Base-by-base conservation (phyloP, 257 asterid genomes). In the Gentiana macrophylla region DNA sequence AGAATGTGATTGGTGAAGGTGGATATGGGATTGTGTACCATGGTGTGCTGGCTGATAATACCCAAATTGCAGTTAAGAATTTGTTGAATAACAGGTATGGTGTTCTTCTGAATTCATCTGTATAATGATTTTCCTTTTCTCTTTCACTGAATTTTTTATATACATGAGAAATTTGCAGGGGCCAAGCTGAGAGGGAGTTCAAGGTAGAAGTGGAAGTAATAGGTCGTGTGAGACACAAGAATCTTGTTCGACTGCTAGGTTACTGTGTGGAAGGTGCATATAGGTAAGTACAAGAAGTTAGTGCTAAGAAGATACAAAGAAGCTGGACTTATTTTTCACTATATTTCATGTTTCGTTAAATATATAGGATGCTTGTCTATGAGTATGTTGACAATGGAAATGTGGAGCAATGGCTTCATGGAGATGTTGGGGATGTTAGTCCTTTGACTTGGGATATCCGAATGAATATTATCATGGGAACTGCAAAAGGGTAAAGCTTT, bases 261-360 rank as follows among this genome's bases (percentile, higher is more conserved):
- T 91, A 86, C 76, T 86, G 98, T 56, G 96, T 86, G 44, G 98
- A 91, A 82, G 98, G 96, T 70, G 98, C 98, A 62, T 83, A 84
- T 62, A 80, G 98, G 98, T 86, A 76, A 47, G 57, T 12, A 32
- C 12, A 54, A 13, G 60, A 35, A 45, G 24, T 35, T 32, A 57
- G 13, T 11, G 50, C 56, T 43, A 49, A 35, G 50, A 33, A 44
- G 36, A 53, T 48, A 49, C 62, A 49, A 32, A 55, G 24, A 66
- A 54, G 41, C 62, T 70, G 56, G 74, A 8, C 32, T 46, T 4
- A 37, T 52, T 32, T 15, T 12, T 68, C 46, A 58, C n/a, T 35
- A 11, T 52, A 49, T 34, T 13, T 12, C 51, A 0, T 8, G 67
- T 9, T 56, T 62, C 32, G 44, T 48, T 37, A 32, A 32, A 33